These are phyloP conservation scores for Myriosclerotinia duriaeana DNA, from an alignment of 2,329 filamentous ascomycete genomes.

Conservation along the genomic window DNA sequence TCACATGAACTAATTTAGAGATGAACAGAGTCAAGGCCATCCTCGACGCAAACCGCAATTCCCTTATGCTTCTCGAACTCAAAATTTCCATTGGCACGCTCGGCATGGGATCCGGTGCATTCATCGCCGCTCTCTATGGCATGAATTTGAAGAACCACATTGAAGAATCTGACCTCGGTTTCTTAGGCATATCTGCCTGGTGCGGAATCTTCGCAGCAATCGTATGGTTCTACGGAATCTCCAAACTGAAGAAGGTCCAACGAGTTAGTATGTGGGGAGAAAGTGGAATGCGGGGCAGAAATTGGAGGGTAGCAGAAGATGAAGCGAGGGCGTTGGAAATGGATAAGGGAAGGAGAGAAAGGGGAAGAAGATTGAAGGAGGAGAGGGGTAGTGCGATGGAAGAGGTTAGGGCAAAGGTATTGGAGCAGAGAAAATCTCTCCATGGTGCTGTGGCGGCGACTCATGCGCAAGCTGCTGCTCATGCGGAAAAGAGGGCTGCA, in stretches of 20 bases:
- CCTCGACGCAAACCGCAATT: conserved; percentile 95
- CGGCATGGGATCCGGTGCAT: conserved; percentile 90
- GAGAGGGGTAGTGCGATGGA: conserved; percentile 29
- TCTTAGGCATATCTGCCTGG: conserved; percentile 68
- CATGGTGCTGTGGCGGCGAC: background rate
- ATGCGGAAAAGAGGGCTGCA: background rate
- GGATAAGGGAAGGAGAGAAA: conserved; percentile 32
- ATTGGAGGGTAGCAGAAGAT: conserved; percentile 37
- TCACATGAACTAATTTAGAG: background rate
- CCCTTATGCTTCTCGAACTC: conserved; percentile 93
- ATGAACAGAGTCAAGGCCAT: conserved; percentile 80
- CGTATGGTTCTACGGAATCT: conserved; percentile 80
- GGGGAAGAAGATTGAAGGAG: conserved; percentile 34
- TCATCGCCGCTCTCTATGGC: conserved; percentile 96
- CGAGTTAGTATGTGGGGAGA: conserved; percentile 74
- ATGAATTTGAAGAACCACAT: conserved; percentile 99
- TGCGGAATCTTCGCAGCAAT: conserved; percentile 72
- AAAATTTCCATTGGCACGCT: conserved; percentile 95
- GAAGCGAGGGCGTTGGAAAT: conserved; percentile 33
- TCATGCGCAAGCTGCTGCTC: background rate
- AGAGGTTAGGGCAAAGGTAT: conserved; percentile 25
- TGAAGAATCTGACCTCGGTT: conserved; percentile 88
- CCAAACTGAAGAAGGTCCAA: conserved; percentile 81
- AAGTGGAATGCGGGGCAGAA: conserved; percentile 35
- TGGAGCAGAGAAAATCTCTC: conserved; percentile 17